Evolutionary conservation across 1,284 basidiomycete genomes (phyloP).

Genomic region (Sporisorium iseilematis-ciliati): DNA sequence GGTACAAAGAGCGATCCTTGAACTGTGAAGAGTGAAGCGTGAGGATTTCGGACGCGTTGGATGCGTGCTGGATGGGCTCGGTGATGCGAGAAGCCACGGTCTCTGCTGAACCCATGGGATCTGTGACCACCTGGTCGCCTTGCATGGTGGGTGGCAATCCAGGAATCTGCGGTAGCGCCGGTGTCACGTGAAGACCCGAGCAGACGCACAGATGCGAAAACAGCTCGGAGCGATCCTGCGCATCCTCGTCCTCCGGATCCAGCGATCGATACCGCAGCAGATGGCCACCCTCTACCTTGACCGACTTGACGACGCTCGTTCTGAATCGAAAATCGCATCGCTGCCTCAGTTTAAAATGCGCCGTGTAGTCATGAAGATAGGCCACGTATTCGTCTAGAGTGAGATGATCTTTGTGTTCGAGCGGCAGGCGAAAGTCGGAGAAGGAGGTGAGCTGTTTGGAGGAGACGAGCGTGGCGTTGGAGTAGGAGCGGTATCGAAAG

Average conservation of each 20-base stretch:
- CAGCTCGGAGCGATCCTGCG: constrained; percentile 23
- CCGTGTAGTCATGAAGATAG: constrained; percentile 75
- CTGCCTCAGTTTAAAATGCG: constrained; percentile 72
- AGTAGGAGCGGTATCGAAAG: constrained; percentile 71
- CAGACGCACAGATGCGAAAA: constrained; percentile 58
- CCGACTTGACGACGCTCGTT: constrained; percentile 45
- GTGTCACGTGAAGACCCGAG: constrained; percentile 57
- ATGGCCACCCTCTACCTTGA: constrained; percentile 42
- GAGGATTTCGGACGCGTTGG: constrained; percentile 45
- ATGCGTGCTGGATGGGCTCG: constrained; percentile 33
- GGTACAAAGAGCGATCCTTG: constrained; percentile 58
- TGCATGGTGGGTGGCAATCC: constrained; percentile 47
- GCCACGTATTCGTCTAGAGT: constrained; percentile 75
- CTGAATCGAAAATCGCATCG: constrained; percentile 45
- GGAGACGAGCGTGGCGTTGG: constrained; percentile 76
- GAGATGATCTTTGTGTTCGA: constrained; percentile 75
- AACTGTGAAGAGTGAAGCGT: constrained; percentile 58
- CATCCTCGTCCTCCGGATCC: neutral
- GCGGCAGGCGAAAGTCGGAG: constrained; percentile 76
- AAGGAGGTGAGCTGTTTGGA: constrained; percentile 78
- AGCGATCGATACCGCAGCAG: constrained; percentile 26
- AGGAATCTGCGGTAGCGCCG: constrained; percentile 50
- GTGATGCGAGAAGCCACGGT: constrained; percentile 27
- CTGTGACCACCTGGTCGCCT: constrained; percentile 35
- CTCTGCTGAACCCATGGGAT: constrained; percentile 31